phyloP scores from a whole-genome alignment of 176 grass and related monocot genomes.

The Phragmites australis region DNA sequence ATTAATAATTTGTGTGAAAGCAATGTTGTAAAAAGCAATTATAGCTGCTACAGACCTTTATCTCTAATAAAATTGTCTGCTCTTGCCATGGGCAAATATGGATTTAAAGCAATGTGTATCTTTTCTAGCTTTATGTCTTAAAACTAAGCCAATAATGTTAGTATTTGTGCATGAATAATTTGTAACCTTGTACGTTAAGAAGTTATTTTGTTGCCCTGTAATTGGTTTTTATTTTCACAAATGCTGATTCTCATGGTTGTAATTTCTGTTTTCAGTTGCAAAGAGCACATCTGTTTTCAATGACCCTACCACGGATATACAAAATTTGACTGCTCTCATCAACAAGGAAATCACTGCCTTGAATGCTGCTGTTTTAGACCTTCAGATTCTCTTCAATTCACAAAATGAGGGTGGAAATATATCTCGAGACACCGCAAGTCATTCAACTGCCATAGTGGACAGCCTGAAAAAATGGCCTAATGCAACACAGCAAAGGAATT shows the following conservation, averaged over 20 bases:
- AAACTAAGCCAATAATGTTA: background rate
- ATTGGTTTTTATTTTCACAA: background rate
- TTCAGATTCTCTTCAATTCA: conserved; percentile 49
- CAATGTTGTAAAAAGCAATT: no score
- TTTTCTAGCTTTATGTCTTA: background rate
- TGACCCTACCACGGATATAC: conserved; percentile 52
- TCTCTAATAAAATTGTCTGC: background rate
- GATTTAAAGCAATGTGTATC: background rate
- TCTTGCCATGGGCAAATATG: background rate
- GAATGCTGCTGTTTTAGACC: conserved; percentile 46
- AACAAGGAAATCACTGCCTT: conserved; percentile 54
- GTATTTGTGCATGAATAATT: background rate
- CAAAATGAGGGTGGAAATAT: conserved; percentile 47
- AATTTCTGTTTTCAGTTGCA: conserved; percentile 34
- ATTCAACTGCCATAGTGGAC: conserved; percentile 53
- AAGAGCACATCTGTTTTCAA: conserved; percentile 60
- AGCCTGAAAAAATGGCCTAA: conserved; percentile 55
- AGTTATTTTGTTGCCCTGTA: background rate
- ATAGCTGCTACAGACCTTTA: no score
- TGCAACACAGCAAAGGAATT: conserved; percentile 60
- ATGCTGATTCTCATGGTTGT: background rate
- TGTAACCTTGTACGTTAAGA: background rate
- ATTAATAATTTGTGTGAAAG: background rate
- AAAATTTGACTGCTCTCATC: conserved; percentile 50
- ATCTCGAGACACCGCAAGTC: conserved; percentile 42